Evolutionary conservation across 2,329 filamentous ascomycete genomes (phyloP).

Genomic region (Thermomyces lanuginosus): DNA sequence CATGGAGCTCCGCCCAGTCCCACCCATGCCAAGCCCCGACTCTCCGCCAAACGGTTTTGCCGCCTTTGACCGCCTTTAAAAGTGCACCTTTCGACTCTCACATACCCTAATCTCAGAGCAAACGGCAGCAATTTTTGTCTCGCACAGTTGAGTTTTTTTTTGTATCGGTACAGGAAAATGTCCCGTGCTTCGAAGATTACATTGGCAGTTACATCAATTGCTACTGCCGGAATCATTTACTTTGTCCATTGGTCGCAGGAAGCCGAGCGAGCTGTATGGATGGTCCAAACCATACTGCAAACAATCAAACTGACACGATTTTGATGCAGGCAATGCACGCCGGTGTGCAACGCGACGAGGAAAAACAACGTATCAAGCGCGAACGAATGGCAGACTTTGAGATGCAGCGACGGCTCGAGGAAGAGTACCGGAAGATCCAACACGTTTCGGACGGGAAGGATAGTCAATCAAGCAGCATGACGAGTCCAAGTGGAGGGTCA

Average conservation of each 20-base stretch:
- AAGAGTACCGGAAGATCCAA: slow-evolving; percentile 81
- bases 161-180: no score
- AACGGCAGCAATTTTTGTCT: background rate
- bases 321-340: slow-evolving; percentile 65
- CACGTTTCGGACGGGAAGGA: slow-evolving; percentile 47
- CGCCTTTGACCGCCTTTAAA: slow-evolving; percentile 1
- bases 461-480: no score
- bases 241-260: slow-evolving; percentile 85
- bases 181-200: slow-evolving; percentile 82
- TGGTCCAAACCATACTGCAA: background rate
- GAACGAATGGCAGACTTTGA: slow-evolving; percentile 93
- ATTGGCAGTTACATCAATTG: slow-evolving; percentile 57
- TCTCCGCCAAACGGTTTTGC: no score
- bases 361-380: slow-evolving; percentile 75
- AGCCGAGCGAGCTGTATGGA: slow-evolving; percentile 60
- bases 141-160: no score
- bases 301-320: slow-evolving; percentile 1
- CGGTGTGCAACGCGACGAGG: slow-evolving; percentile 85
- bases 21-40: no score
- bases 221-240: slow-evolving; percentile 58
- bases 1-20: no score
- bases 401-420: slow-evolving; percentile 68
- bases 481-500: slow-evolving; percentile 7
- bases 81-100: background rate
- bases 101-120: background rate